phyloP scores from a whole-genome alignment of 306 rosid genomes.

The Trifolium fragiferum region DNA sequence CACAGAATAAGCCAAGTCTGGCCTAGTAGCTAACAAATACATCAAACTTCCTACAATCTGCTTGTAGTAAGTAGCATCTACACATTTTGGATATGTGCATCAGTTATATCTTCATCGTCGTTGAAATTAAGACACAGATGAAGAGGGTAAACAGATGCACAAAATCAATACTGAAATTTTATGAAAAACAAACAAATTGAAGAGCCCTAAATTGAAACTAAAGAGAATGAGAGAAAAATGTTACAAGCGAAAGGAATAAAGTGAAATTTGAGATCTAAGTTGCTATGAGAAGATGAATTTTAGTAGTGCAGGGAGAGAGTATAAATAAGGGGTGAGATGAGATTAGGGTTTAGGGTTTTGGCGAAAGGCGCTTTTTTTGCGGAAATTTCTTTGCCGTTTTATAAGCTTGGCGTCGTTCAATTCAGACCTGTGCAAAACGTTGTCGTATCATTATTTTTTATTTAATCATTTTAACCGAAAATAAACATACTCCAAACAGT shows the following conservation, averaged over 20 bases:
- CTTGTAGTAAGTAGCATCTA: no score
- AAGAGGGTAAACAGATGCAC: constrained; percentile 81
- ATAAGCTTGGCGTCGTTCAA: constrained; percentile 2
- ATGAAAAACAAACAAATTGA: no score
- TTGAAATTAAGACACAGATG: constrained; percentile 18
- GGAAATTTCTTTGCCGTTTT: constrained; percentile 14
- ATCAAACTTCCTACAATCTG: no score
- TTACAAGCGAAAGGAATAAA: no score
- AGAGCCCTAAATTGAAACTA: background rate
- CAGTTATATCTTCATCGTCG: constrained; percentile 72
- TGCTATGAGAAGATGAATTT: background rate
- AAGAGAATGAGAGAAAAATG: background rate
- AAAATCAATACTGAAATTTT: no score
- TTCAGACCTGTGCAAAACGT: background rate
- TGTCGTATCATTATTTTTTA: background rate
- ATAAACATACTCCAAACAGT: no score
- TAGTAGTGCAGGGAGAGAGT: background rate
- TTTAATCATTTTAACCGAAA: no score
- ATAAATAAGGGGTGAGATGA: constrained; percentile 44
- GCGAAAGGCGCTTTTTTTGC: background rate
- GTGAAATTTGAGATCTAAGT: background rate
- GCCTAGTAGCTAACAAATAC: no score
- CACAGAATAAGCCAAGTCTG: no score
- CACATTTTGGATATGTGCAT: constrained; percentile 67
- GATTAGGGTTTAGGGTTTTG: constrained; percentile 63